phyloP scores from a whole-genome alignment of 2,329 filamentous ascomycete species.

The Xylariaceae sp. region DNA sequence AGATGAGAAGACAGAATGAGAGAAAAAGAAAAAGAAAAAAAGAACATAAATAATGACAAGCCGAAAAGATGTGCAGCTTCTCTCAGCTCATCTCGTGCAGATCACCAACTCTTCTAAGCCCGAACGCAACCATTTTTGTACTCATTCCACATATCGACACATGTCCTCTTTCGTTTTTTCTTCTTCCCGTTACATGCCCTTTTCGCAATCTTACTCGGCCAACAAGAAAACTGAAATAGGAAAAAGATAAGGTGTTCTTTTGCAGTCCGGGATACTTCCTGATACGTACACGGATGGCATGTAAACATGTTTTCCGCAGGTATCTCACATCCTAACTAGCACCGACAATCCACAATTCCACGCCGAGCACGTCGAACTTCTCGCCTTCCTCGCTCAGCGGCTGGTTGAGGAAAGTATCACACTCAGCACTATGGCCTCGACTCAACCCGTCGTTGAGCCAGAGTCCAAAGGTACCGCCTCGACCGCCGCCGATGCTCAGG shows the following conservation, averaged over 20 bases:
- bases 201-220: not conserved
- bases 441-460: constrained; percentile 88
- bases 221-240: not conserved
- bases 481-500: constrained; percentile 67
- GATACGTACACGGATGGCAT: not conserved
- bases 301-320: not conserved
- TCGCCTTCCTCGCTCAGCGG: constrained; percentile 85
- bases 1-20: not conserved
- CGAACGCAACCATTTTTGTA: not conserved
- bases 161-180: not conserved
- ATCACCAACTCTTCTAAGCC: not conserved
- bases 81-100: not conserved
- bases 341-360: constrained; percentile 92
- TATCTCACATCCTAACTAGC: constrained; percentile 23
- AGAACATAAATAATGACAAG: not conserved
- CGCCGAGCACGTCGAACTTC: constrained; percentile 85
- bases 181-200: not conserved
- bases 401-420: constrained; percentile 93
- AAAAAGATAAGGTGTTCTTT: not conserved
- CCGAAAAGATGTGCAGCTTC: not conserved
- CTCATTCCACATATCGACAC: not conserved
- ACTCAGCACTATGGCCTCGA: constrained; percentile 74
- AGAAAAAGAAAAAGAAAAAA: not conserved
- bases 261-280: not conserved
- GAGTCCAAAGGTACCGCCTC: constrained; percentile 83